Base-by-base conservation (phyloP, 192 early-diverging fungal species). In the Kappamyces sp. region DNA sequence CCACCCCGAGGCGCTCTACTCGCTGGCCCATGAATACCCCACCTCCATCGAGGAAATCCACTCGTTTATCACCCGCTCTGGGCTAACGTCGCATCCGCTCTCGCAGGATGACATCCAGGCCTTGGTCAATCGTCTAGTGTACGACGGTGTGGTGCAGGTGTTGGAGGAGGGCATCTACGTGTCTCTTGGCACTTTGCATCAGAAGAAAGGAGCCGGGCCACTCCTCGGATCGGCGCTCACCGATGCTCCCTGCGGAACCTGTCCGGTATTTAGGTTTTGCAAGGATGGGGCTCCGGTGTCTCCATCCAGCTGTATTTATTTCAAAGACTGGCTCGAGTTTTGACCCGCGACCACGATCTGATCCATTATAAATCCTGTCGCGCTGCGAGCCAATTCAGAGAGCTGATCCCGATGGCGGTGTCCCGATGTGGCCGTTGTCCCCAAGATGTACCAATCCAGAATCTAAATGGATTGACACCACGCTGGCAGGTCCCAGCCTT, bases 231-330 rank as follows among this genome's bases (percentile, higher is more conserved):
- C 12, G 43, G 22, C 22, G 12, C 43, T n/a, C 43, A 65, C 87
- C 31, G 88, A 91, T 45, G 76, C 85, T 5, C 93, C 94, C 2
- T 98, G 94, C 61, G 94, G 94, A 3, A 77, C 72, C 32, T 98
- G 94, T 59, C 89, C 91, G 9, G 89, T 94, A 1, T 83, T 78
- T 42, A 66, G 79, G 37, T 85, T 88, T 49, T 96, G 93, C 69
- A 72, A 68, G 34, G 82, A 74, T 36, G 75, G 73, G 5, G 89
- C 91, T 0, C 76, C 83, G 2, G 74, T 96, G 47, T 85, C 82
- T 22, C 91, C 91, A 22, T 62, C 68, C 41, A 84, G 77, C 33
- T 94, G 91, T 72, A 71, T 74, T 32, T 96, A 96, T 62, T 86
- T 84, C 54, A 75, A 80, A 42, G 79, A 86, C 39, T 94, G 91